These are phyloP conservation scores for Agrocybe praecox DNA, from an alignment of 768 basidiomycete genomes.

Conservation along the genomic window DNA sequence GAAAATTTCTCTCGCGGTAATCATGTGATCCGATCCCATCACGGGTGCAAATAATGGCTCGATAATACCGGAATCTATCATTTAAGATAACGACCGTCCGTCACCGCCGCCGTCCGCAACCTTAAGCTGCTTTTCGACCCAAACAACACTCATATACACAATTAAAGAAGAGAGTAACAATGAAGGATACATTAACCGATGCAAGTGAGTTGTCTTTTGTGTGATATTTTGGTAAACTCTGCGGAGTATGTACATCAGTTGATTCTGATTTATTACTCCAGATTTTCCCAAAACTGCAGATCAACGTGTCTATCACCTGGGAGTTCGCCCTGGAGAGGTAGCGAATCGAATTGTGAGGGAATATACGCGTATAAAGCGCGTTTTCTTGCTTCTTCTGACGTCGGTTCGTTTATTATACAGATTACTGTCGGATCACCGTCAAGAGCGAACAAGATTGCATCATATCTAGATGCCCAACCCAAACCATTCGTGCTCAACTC, in stretches of 20 bases:
- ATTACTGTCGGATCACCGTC: constrained; percentile 76
- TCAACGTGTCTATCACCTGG: constrained; percentile 79
- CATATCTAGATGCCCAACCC: constrained; percentile 59
- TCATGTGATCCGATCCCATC: not conserved
- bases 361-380: not conserved
- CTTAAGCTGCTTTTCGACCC: not conserved
- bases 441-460: constrained; percentile 62
- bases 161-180: constrained; percentile 20
- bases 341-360: constrained; percentile 73
- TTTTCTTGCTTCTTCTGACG: not conserved
- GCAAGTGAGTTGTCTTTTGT: constrained; percentile 54
- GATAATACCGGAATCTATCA: not conserved
- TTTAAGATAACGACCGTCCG: not conserved
- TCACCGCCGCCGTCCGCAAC: not conserved
- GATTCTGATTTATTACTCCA: constrained; percentile 24
- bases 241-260: not conserved
- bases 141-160: constrained; percentile 1
- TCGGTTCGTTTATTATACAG: constrained; percentile 32
- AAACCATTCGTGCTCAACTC: constrained; percentile 64
- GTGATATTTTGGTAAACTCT: not conserved
- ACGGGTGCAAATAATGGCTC: too few species aligned
- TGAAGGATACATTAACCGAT: constrained; percentile 67
- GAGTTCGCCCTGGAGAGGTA: constrained; percentile 73
- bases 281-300: constrained; percentile 80
- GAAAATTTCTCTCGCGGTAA: not conserved